These are phyloP conservation scores for Simplicillium sp. DNA, from an alignment of 2,329 filamentous ascomycete genomes.

Conservation along the genomic window DNA sequence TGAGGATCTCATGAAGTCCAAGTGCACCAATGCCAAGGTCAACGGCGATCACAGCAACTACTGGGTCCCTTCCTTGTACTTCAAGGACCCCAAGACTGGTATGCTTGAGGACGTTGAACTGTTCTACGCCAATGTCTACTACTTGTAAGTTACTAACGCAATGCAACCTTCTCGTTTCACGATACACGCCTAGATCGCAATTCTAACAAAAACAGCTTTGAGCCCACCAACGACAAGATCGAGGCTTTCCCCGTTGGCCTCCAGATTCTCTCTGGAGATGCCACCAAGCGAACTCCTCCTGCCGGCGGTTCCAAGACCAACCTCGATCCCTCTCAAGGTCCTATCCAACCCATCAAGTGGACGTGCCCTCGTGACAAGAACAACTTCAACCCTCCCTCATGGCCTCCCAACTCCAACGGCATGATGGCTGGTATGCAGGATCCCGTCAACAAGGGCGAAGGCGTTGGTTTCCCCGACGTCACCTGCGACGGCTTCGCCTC, in stretches of 20 bases:
- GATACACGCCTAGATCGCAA: neutral
- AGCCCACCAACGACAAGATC: constrained; percentile 54
- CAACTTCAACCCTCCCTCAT: constrained; percentile 38
- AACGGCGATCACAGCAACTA: constrained; percentile 65
- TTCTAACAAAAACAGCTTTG: constrained; percentile 35
- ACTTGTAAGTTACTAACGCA: constrained; percentile 42
- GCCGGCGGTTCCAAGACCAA: constrained; percentile 37
- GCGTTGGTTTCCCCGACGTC: constrained; percentile 59
- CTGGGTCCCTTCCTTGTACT: constrained; percentile 68
- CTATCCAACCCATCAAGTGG: constrained; percentile 45
- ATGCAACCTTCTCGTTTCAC: constrained; percentile 1
- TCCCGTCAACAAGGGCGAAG: constrained; percentile 42
- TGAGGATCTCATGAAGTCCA: constrained; percentile 46
- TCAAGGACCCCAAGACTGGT: constrained; percentile 51
- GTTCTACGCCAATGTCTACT: constrained; percentile 70
- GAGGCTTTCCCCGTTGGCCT: constrained; percentile 62
- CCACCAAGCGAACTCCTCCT: constrained; percentile 48
- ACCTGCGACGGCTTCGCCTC: constrained; percentile 56
- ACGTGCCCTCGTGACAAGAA: constrained; percentile 48
- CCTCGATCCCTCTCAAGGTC: constrained; percentile 40
- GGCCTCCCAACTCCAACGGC: constrained; percentile 45
- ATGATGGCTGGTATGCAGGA: constrained; percentile 44
- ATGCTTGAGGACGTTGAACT: constrained; percentile 57
- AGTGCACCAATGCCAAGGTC: constrained; percentile 62
- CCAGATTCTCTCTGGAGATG: constrained; percentile 61